These are phyloP conservation scores for Lentinula novae-zelandiae DNA, from an alignment of 1,284 basidiomycete species.

Conservation along the genomic window DNA sequence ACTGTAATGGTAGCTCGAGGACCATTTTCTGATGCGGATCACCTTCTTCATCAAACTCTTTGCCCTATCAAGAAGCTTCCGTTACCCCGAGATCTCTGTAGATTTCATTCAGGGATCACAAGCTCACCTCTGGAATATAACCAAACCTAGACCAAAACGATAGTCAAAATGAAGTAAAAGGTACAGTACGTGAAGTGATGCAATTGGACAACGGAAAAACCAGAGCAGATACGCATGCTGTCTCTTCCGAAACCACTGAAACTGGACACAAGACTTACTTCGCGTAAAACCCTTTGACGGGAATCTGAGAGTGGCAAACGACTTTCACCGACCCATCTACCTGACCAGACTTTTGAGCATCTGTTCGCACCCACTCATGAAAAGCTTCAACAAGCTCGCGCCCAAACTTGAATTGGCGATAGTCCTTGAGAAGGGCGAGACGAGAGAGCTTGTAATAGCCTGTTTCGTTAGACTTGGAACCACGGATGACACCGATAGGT, in stretches of 20 bases:
- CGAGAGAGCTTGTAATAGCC: slow-evolving; percentile 41
- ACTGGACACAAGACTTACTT: slow-evolving; percentile 40
- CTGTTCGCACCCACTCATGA: slow-evolving; percentile 51
- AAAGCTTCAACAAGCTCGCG: slow-evolving; percentile 56
- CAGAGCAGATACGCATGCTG: not conserved
- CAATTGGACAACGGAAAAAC: slow-evolving; percentile 10
- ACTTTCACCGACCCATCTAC: slow-evolving; percentile 31
- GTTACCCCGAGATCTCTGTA: slow-evolving; percentile 25
- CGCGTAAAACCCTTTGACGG: slow-evolving; percentile 67
- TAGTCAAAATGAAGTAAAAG: not conserved
- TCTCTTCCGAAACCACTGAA: not conserved
- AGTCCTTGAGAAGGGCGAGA: slow-evolving; percentile 62
- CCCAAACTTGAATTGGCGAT: slow-evolving; percentile 62
- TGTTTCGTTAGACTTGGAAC: slow-evolving; percentile 3
- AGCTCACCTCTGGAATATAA: slow-evolving; percentile 60
- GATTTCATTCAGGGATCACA: slow-evolving; percentile 14
- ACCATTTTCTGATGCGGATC: slow-evolving; percentile 79
- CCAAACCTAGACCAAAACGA: slow-evolving; percentile 50
- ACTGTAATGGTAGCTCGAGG: slow-evolving; percentile 42
- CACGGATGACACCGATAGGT: slow-evolving; percentile 69
- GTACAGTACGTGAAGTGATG: slow-evolving; percentile 6
- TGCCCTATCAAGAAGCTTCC: slow-evolving; percentile 43
- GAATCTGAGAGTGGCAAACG: slow-evolving; percentile 65
- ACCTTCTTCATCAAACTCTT: slow-evolving; percentile 77
- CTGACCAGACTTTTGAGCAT: slow-evolving; percentile 32